Evolutionary conservation across 495 filamentous ascomycete genomes (phyloP).

Genomic region (Podospora tetraspora): DNA sequence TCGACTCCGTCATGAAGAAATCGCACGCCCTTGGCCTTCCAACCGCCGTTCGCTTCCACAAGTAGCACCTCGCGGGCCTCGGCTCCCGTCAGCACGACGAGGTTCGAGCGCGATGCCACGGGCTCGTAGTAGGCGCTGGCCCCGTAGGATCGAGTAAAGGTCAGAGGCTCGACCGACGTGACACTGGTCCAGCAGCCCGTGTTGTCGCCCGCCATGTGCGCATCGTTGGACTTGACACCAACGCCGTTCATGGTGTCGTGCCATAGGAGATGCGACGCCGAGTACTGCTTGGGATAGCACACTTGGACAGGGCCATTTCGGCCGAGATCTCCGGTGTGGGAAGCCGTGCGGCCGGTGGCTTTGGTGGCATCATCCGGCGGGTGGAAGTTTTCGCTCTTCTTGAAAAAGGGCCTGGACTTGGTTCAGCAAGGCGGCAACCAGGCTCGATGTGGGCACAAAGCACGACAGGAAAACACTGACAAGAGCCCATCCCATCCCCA

Average conservation of each 20-base stretch:
- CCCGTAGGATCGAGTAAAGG: constrained; percentile 44
- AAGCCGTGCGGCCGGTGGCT: constrained; percentile 25
- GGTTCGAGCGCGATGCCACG: constrained; percentile 35
- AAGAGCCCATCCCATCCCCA: constrained; percentile 55
- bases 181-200: constrained; percentile 44
- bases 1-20: constrained; percentile 32
- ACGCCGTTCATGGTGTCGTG: constrained; percentile 41
- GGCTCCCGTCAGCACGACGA: constrained; percentile 39
- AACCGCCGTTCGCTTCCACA: constrained; percentile 18
- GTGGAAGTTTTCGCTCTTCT: constrained; percentile 46
- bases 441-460: not conserved
- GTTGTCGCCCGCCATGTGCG: constrained; percentile 40
- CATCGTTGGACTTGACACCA: constrained; percentile 36
- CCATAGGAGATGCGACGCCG: constrained; percentile 43
- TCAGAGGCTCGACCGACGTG: constrained; percentile 32
- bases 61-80: constrained; percentile 37
- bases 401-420: constrained; percentile 40
- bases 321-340: constrained; percentile 33
- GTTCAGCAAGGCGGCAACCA: not conserved
- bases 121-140: constrained; percentile 37
- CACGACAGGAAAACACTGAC: constrained; percentile 22
- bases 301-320: constrained; percentile 41
- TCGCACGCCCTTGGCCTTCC: constrained; percentile 41
- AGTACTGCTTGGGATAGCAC: constrained; percentile 40
- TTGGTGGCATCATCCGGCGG: constrained; percentile 33